Conservation (phyloP, 805 yeast species). For the Metschnikowia continentalis region DNA sequence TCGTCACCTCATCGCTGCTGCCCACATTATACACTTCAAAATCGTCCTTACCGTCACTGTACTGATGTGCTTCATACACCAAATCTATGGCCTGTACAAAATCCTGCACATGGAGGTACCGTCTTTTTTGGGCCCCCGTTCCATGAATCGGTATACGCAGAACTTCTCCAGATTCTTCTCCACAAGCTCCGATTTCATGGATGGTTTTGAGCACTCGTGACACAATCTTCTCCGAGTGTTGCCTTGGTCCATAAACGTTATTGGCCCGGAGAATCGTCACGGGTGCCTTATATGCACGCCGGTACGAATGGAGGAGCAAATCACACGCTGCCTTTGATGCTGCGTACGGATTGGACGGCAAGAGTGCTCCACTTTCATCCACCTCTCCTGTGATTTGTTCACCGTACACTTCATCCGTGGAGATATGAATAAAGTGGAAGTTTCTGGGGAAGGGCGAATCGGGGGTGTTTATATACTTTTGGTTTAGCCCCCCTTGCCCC, state of each 20-base stretch:
- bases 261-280: conserved; percentile 43
- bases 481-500: too few relatives aligned
- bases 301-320: conserved; percentile 43
- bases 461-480: too few relatives aligned
- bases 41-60: too few relatives aligned
- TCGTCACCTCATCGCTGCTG: conserved; percentile 11
- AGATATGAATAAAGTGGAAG: conserved; percentile 34
- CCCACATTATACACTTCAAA: conserved; percentile 24
- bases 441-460: too few relatives aligned
- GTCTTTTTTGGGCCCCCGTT: conserved; percentile 39
- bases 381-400: conserved; percentile 27
- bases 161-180: conserved; percentile 3
- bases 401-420: conserved; percentile 61
- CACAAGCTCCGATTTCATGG: background rate
- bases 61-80: conserved; percentile 15
- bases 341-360: conserved; percentile 55
- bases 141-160: conserved; percentile 43
- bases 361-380: conserved; percentile 34
- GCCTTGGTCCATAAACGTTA: conserved; percentile 52
- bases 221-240: conserved; percentile 52
- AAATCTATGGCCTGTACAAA: conserved; percentile 35
- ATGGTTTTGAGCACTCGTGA: conserved; percentile 20
- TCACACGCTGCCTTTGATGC: conserved; percentile 56
- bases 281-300: conserved; percentile 40
- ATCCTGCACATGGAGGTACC: conserved; percentile 45